Base-by-base conservation (phyloP, 2,329 filamentous ascomycete species). In the Trichoderma koningii region DNA sequence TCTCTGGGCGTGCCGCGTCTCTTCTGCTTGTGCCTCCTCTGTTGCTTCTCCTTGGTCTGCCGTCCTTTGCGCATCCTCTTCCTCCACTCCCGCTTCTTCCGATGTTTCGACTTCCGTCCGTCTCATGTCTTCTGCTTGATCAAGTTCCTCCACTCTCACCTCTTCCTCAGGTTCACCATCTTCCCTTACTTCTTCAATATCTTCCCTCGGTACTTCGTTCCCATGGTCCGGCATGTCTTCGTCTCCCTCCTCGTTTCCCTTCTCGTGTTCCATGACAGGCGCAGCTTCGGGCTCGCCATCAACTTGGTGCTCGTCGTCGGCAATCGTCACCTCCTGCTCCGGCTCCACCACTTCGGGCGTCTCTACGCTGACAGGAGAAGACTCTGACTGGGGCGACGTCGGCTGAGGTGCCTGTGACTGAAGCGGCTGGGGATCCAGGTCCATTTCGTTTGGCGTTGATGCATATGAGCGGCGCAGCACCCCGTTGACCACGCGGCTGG, bases 321-420 rank as follows among this genome's bases (percentile, higher is more conserved):
- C 15, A n/a, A 10, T 23, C 48, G 41, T 9, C 26, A 19, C 21
- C 14, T 47, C 41, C 21, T 45, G 44, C 50, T 63, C 60, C 30
- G 34, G n/a, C 12, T 63, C 60, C 15, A 3, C 15, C 9, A 28
- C 15, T 47, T 47, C 60, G 19, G 14, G 26, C 50, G 19, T 42
- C 5, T 63, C 60, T 41, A 38, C 26, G 28, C 41, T 47, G 28
- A 55, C 21, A 17, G 59, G 52, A 23, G 48, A 50, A 30, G 60
- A 52, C 51, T 52, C 62, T 12, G 62, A 52, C n/a, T 26, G 15
- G 26, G 62, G 55, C 2, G 62, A 55, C 12, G 62, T 59, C 7
- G 38, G 26, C 19, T 52, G 62, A 52, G 50, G 45, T 10, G 45
- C 23, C n/a, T 64, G 62, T 26, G 62, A 56, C 23, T 64, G 62